These are phyloP conservation scores for Trichomonascus vanleenenianus DNA, from an alignment of 805 yeast genomes.

Conservation along the genomic window DNA sequence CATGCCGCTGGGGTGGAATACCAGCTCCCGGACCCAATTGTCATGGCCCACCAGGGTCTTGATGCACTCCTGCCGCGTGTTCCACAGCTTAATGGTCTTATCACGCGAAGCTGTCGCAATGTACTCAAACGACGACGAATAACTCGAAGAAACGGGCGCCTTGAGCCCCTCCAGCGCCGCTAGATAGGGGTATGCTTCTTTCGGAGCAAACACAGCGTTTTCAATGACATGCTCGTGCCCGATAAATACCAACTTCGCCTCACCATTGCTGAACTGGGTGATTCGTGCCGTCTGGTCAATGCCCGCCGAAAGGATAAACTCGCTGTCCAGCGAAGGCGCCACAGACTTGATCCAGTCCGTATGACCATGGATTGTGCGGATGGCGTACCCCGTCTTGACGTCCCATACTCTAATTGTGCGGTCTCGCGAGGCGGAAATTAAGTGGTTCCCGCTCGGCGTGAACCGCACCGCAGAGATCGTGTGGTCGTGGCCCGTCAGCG, in stretches of 20 bases:
- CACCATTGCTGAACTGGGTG: conserved; percentile 58
- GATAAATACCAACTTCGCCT: conserved; percentile 54
- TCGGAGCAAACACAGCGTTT: conserved; percentile 58
- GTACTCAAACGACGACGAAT: conserved; percentile 38
- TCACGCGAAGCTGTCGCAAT: conserved; percentile 78
- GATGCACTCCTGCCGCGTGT: conserved; percentile 52
- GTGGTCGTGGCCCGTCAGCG: conserved; percentile 82
- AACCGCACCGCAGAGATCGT: conserved; percentile 61
- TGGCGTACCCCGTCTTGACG: conserved; percentile 55
- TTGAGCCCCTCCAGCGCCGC: conserved; percentile 37
- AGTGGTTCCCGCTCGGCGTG: conserved; percentile 41
- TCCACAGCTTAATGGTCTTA: conserved; percentile 66
- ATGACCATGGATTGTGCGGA: conserved; percentile 65
- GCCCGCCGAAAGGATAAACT: conserved; percentile 62
- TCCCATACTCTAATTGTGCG: conserved; percentile 80
- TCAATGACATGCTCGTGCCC: conserved; percentile 87
- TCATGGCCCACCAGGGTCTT: conserved; percentile 64
- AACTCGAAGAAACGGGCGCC: conserved; percentile 24
- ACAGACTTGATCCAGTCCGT: conserved; percentile 76
- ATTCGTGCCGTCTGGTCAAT: conserved; percentile 70
- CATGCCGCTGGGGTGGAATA: conserved; percentile 69
- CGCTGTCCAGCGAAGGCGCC: conserved; percentile 36
- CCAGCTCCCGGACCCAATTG: conserved; percentile 74
- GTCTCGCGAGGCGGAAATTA: conserved; percentile 77
- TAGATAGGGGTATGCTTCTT: conserved; percentile 37